Base-by-base conservation (phyloP, 2,329 filamentous ascomycete species). In the Penicillium sp. region DNA sequence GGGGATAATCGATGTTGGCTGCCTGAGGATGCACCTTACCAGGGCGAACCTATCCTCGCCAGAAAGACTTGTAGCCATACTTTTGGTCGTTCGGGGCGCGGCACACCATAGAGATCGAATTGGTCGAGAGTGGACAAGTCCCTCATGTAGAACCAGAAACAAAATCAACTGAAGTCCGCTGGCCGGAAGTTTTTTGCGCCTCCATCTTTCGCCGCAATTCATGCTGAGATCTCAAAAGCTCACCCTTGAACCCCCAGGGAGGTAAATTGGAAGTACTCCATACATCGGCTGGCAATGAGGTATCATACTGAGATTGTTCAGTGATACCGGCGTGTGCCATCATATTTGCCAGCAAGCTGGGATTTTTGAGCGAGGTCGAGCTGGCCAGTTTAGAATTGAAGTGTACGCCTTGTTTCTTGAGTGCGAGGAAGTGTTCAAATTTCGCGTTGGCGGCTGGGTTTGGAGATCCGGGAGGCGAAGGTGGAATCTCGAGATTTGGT, bases 331-430 rank as follows among this genome's bases (percentile, higher is more conserved):
- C 81, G 72, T 85, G 85, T 6, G 78, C 74, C 78, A 84, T 81
- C 67, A 87, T 69, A 58, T 82, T 85, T 13, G 73, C 72, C 47
- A 85, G 69, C 47, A 87, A 72, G 52, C 78, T 81, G 8, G 85
- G 85, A 63, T 87, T 86, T 42, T 80, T 81, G 27, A 87, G 74
- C 1, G 83, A 82, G 2, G 81, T 76, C 3, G 83, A 85, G 36
- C 72, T 74, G 49, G 82, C 79, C 13, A 88, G 71, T 50, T 85
- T 83, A 59, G 83, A 77, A 60, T 88, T 87, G 74, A 87, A 88
- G 68, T 88, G 85, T 21, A 84, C 74, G 2, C 82, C 83, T 66
- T 85, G 81, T 62, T 81, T 81, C 67, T 87, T 88, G 34, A 87
- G 72, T 21, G 81, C 77, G 3, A 87, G 76, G 57, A 87, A 88